These are phyloP conservation scores for Annulohypoxylon truncatum DNA, from an alignment of 2,329 filamentous ascomycete species.

Conservation along the genomic window DNA sequence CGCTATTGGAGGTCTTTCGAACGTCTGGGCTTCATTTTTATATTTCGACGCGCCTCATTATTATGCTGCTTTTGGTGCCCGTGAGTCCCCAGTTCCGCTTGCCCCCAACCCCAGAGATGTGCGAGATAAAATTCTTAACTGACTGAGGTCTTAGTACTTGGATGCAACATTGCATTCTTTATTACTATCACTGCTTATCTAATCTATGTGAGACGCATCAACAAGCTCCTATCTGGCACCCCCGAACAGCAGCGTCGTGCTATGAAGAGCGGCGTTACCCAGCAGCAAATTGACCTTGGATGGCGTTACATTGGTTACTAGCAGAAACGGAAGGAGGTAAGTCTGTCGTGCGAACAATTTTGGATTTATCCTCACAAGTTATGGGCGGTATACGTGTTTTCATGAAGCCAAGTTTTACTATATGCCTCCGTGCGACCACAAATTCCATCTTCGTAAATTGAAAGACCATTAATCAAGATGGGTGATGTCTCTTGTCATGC, in stretches of 20 bases:
- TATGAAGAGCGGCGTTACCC: neutral
- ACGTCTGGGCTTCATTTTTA: constrained; percentile 45
- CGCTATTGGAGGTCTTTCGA: constrained; percentile 44
- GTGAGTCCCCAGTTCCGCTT: neutral
- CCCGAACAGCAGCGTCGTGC: neutral
- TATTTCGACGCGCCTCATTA: constrained; percentile 44
- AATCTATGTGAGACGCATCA: neutral
- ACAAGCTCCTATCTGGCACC: neutral
- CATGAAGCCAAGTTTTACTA: neutral
- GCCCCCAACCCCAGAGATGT: neutral
- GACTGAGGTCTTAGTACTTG: neutral
- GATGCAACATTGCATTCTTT: neutral
- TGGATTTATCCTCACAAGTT: neutral
- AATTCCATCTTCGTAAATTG: too few relatives aligned
- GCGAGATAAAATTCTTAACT: neutral
- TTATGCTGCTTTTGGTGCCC: constrained; percentile 36
- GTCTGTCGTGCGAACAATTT: neutral
- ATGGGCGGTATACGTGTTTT: neutral
- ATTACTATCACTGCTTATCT: neutral
- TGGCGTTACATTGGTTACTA: neutral
- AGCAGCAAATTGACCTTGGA: neutral
- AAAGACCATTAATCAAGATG: too few relatives aligned
- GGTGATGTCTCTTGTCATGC: neutral
- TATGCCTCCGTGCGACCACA: too few relatives aligned
- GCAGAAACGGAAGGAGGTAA: neutral